Conservation (phyloP, 2,329 filamentous ascomycete species). For the Ploettnerulaceae sp. region DNA sequence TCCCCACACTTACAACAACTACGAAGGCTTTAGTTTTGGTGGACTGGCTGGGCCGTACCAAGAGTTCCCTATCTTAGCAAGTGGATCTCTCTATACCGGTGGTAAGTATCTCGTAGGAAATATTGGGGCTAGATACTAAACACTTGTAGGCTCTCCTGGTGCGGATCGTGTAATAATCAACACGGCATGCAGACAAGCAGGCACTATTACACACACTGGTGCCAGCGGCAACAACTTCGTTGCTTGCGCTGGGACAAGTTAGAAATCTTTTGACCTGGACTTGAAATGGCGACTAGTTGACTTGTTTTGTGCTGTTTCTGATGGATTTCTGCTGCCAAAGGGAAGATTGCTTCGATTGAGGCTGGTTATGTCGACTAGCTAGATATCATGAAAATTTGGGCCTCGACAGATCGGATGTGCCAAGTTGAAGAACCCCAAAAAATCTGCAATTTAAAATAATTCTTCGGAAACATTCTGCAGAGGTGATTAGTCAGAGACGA, state of each 20-base stretch:
- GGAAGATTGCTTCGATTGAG: too few relatives aligned
- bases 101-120: conserved; percentile 36
- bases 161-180: conserved; percentile 64
- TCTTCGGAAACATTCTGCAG: too few relatives aligned
- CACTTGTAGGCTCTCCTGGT: conserved; percentile 51
- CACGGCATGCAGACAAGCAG: conserved; percentile 49
- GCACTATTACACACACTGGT: conserved; percentile 65
- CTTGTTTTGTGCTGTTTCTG: too few relatives aligned
- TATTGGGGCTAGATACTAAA: neutral
- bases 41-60: conserved; percentile 52
- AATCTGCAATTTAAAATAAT: too few relatives aligned
- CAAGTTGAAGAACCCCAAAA: too few relatives aligned
- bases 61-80: conserved; percentile 55
- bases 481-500: too few relatives aligned
- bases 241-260: conserved; percentile 41
- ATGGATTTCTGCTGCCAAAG: too few relatives aligned
- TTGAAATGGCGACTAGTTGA: too few relatives aligned
- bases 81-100: conserved; percentile 47
- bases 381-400: too few relatives aligned
- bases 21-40: conserved; percentile 57
- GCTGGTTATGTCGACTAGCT: too few relatives aligned
- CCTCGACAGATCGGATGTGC: too few relatives aligned
- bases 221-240: conserved; percentile 65
- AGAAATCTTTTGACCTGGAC: too few relatives aligned
- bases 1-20: conserved; percentile 57